Conservation (phyloP, 148 eudicot genomes). For the Arctostaphylos glauca region DNA sequence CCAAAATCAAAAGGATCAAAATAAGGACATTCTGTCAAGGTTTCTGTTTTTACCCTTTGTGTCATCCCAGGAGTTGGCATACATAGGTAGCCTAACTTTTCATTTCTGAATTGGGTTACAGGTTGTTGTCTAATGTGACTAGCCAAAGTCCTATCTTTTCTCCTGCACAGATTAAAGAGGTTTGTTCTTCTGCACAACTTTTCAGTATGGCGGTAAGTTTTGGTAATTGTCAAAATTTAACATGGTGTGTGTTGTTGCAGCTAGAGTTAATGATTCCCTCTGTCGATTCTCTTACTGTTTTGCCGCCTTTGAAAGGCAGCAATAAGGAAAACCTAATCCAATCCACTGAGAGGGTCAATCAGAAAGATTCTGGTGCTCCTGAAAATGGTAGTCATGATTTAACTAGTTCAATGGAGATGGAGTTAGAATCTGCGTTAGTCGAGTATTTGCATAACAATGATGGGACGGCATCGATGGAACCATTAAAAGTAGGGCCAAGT, state of each 20-base stretch:
- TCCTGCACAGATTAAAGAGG: slow-evolving; percentile 75
- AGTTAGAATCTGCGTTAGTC: slow-evolving; percentile 23
- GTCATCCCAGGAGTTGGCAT: slow-evolving; percentile 5
- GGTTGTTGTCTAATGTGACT: slow-evolving; percentile 58
- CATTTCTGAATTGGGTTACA: slow-evolving; percentile 29
- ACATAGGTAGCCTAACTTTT: slow-evolving; percentile 5
- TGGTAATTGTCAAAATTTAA: slow-evolving; percentile 1
- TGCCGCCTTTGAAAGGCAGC: slow-evolving; percentile 28
- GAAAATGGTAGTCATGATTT: slow-evolving; percentile 33
- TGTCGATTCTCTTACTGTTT: slow-evolving; percentile 28
- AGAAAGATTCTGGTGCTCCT: slow-evolving; percentile 45
- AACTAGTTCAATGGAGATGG: slow-evolving; percentile 24
- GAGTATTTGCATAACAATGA: slow-evolving; percentile 29
- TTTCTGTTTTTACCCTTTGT: slow-evolving; percentile 23
- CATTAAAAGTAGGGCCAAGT: slow-evolving; percentile 30
- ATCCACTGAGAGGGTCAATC: slow-evolving; percentile 34
- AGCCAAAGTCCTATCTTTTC: slow-evolving; percentile 52
- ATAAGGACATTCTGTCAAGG: slow-evolving; percentile 57
- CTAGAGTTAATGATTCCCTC: slow-evolving; percentile 45
- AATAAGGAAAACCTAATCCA: slow-evolving; percentile 40
- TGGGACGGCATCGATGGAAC: slow-evolving; percentile 20
- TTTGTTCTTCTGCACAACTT: slow-evolving; percentile 21
- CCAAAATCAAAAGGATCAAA: slow-evolving; percentile 50
- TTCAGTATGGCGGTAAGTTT: not conserved
- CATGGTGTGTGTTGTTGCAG: slow-evolving; percentile 34